Percentiles rank a stretch among this genome's conserved stretches.
Conservation (phyloP, 2,329 filamentous ascomycete species). For the Plectosphaerella plurivora region DNA sequence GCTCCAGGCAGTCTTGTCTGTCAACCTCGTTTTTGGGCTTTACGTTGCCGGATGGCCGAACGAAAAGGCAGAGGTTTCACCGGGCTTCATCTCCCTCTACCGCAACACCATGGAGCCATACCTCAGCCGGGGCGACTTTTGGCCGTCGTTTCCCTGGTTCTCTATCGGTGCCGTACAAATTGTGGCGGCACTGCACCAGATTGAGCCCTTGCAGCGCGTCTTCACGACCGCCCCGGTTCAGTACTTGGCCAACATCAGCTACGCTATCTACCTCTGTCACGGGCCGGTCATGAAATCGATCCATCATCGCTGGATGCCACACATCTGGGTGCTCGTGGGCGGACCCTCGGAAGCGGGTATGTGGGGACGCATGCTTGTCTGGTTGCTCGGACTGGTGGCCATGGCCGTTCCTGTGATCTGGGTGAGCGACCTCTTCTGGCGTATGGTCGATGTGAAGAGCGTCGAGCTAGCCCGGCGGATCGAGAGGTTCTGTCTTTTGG, state of each 20-base stretch:
- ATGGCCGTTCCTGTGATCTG: conserved; percentile 39
- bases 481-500: conserved; percentile 22
- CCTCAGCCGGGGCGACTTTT: conserved; percentile 22
- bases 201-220: conserved; percentile 19
- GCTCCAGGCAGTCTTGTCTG: conserved; percentile 17
- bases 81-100: conserved; percentile 25
- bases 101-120: conserved; percentile 27
- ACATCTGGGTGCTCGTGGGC: conserved; percentile 19
- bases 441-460: conserved; percentile 43
- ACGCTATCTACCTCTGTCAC: conserved; percentile 55
- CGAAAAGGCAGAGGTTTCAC: conserved; percentile 23
- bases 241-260: conserved; percentile 54
- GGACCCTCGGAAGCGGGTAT: conserved; percentile 25
- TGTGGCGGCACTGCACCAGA: conserved; percentile 24
- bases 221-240: conserved; percentile 45
- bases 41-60: conserved; percentile 38
- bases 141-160: conserved; percentile 29
- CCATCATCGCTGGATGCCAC: conserved; percentile 15
- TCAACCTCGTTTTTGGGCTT: conserved; percentile 21
- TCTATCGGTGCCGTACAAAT: conserved; percentile 27
- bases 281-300: conserved; percentile 41
- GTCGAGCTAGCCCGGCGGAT: conserved; percentile 45
- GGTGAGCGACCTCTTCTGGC: conserved; percentile 56
- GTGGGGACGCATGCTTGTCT: conserved; percentile 23
- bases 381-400: conserved; percentile 31